Evolutionary conservation across 768 basidiomycete genomes (phyloP).

Genomic region (Leucocoprinus sp.): DNA sequence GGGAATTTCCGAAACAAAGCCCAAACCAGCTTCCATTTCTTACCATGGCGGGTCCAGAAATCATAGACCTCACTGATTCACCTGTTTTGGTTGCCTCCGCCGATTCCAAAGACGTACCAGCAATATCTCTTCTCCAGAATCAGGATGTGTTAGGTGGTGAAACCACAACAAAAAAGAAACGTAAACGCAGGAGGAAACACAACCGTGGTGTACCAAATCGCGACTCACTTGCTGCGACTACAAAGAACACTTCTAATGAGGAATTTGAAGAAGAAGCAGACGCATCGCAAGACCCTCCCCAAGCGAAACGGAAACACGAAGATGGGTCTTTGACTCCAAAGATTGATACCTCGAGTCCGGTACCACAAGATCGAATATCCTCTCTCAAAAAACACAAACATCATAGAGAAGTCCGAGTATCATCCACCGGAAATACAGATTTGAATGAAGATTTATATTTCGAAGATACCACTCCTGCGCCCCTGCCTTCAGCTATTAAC

Average conservation of each 20-base stretch:
- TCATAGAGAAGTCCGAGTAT: background rate
- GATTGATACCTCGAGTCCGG: background rate
- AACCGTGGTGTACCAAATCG: slow-evolving; percentile 16
- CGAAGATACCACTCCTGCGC: slow-evolving; percentile 38
- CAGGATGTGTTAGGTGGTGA: background rate
- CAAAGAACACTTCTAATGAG: slow-evolving; percentile 16
- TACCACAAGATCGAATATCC: background rate
- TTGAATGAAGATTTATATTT: slow-evolving; percentile 33
- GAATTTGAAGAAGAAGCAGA: slow-evolving; percentile 13
- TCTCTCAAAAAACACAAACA: background rate
- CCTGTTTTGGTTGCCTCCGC: background rate
- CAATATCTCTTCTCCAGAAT: background rate
- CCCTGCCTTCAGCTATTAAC: slow-evolving; percentile 21
- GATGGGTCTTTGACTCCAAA: background rate
- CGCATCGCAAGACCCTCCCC: background rate
- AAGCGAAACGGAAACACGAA: slow-evolving; percentile 10
- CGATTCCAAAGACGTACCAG: background rate
- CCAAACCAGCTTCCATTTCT: background rate
- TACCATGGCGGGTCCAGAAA: slow-evolving; percentile 13
- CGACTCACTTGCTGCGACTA: slow-evolving; percentile 12
- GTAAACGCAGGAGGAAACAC: slow-evolving; percentile 17
- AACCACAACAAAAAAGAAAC: slow-evolving; percentile 12
- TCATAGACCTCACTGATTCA: slow-evolving; percentile 27
- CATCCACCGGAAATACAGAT: slow-evolving; percentile 2
- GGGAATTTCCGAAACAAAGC: background rate